A percentile compares a stretch with the other conserved stretches of the same genome.
These are phyloP conservation scores for Calonectria leucothoes DNA, from an alignment of 2,329 filamentous ascomycete species.

Conservation along the genomic window DNA sequence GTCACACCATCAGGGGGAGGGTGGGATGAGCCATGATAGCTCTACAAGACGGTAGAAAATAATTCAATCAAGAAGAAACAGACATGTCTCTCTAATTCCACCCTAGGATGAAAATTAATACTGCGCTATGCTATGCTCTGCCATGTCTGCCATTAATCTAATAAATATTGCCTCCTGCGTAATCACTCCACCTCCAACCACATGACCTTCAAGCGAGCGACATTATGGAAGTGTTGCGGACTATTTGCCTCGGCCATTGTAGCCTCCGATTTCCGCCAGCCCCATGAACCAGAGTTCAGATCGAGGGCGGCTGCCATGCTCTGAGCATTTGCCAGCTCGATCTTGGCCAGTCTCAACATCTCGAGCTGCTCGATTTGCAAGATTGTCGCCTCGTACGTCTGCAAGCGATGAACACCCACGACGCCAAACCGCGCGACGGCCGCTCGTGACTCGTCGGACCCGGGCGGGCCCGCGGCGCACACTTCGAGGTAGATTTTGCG, in stretches of 20 bases:
- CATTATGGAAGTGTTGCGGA: neutral
- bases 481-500: constrained; percentile 46
- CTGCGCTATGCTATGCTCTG: too few species aligned
- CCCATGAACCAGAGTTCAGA: too few species aligned
- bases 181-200: neutral
- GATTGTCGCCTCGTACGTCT: constrained; percentile 44
- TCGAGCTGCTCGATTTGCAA: constrained; percentile 44
- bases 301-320: neutral
- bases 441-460: constrained; percentile 37
- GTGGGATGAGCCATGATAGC: neutral
- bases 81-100: too few species aligned
- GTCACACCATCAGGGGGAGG: neutral
- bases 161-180: neutral
- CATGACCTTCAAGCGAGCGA: neutral
- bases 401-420: constrained; percentile 39
- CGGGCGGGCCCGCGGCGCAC: constrained; percentile 42
- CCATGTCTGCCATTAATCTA: neutral
- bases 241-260: neutral
- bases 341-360: constrained; percentile 35
- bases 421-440: constrained; percentile 41
- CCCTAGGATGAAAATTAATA: too few species aligned
- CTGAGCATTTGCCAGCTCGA: neutral
- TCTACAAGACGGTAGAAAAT: neutral
- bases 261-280: too few species aligned
- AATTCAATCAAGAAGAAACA: too few species aligned